Conservation (phyloP, 108 stramenopile genomes). For the Cyclotella cryptica region DNA sequence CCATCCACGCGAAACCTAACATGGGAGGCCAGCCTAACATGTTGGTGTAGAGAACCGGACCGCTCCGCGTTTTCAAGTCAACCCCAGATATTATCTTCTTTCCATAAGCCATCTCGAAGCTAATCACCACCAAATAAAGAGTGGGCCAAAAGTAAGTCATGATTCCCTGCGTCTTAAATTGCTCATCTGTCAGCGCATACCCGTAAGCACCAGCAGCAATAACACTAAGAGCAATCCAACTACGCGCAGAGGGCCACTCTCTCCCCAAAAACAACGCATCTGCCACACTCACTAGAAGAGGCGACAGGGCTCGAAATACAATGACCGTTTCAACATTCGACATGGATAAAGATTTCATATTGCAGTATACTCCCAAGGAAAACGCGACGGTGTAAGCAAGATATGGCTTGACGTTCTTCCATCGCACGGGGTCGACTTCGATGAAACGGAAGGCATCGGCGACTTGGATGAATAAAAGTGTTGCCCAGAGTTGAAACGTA, state of each 20-base stretch:
- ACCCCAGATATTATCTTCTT: conserved; percentile 85
- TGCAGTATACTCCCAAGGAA: conserved; percentile 81
- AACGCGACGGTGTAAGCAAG: conserved; percentile 82
- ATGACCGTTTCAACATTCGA: conserved; percentile 96
- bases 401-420: conserved; percentile 81
- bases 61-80: conserved; percentile 77
- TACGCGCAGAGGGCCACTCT: conserved; percentile 79
- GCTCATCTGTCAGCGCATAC: conserved; percentile 79
- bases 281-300: conserved; percentile 80
- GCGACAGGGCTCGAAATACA: conserved; percentile 88
- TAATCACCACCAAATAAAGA: conserved; percentile 73
- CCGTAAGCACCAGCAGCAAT: conserved; percentile 81
- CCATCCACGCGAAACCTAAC: conserved; percentile 75
- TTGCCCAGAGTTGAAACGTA: conserved; percentile 70
- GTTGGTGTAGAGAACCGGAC: conserved; percentile 93
- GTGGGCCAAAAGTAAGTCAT: conserved; percentile 82
- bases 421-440: conserved; percentile 69
- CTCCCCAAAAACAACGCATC: conserved; percentile 88
- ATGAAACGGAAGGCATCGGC: conserved; percentile 56
- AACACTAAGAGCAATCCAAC: conserved; percentile 63
- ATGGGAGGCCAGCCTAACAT: conserved; percentile 84
- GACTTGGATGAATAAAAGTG: conserved; percentile 69
- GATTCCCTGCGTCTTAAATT: conserved; percentile 61
- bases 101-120: conserved; percentile 91
- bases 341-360: conserved; percentile 79